Evolutionary conservation across 768 basidiomycete genomes (phyloP), one percentile per base, ranked within the genome.

Genomic region (Coprinopsis sp.): DNA sequence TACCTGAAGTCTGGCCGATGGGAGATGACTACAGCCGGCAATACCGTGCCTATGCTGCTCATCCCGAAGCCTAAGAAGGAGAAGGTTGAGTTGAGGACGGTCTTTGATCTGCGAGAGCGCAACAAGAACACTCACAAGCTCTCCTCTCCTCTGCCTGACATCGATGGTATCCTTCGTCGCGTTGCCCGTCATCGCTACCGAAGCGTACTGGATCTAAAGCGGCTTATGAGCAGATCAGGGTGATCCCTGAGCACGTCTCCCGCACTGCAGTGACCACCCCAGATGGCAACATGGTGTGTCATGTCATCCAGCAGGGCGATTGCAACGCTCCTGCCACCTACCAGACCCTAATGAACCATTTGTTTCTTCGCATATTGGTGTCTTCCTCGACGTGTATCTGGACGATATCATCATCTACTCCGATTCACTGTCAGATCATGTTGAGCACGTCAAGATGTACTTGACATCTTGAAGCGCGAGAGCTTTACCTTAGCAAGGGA

Each of bases 181-280:
- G 65, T 69, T 0, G 66, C 69, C 0, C n/a, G 54, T 0, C 53
- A 55, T 0, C 48, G 40, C 7, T 67, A 62, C 38, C 47, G 66
- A 0, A 62, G 67, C 0, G 57, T 63, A 4, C 57, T 76, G 3
- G 70, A 77, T 49, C 50, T 63, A 13, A 61, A 64, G 59, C 66
- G 40, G 68, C 71, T 0, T 77, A 71, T 54, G 67, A 76, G 47
- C 73, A 76, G 39, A 66, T 68, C 0, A 19, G 58, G 1, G 59
- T 69, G 2, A 41, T 53, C 0, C 55, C 60, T 14, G 56, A 61
- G 18, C 55, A 66, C 46, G 58, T 66, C 10, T 11, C 49, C 0
- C 18, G 49, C 2, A 64, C 65, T 0, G 46, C 63, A 1, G 62
- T 70, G 37, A 53, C 56, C 0, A 70, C 65, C 0, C 62, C 63